These are phyloP conservation scores for Candida gorgasii DNA, from an alignment of 805 yeast genomes.

Conservation along the genomic window DNA sequence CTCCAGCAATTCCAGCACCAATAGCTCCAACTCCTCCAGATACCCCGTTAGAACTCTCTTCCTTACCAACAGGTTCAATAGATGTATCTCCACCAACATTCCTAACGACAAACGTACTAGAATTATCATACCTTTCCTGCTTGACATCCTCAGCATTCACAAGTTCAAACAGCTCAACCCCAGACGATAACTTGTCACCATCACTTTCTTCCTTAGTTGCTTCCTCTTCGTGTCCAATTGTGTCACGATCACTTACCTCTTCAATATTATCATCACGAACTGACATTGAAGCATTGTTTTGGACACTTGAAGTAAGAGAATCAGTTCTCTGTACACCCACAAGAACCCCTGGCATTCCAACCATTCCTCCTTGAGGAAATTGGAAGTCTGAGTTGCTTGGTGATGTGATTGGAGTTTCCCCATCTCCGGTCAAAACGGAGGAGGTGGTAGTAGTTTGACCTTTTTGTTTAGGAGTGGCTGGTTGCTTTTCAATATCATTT, in stretches of 20 bases:
- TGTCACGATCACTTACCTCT: conserved; percentile 44
- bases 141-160: conserved; percentile 52
- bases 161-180: conserved; percentile 55
- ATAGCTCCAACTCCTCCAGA: not conserved
- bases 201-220: conserved; percentile 29
- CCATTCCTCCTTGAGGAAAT: conserved; percentile 44
- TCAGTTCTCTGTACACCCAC: conserved; percentile 63
- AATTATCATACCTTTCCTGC: conserved; percentile 15
- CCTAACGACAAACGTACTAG: conserved; percentile 14
- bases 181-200: conserved; percentile 43
- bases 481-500: conserved; percentile 11
- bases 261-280: conserved; percentile 72
- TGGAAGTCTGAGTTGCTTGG: conserved; percentile 51
- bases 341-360: conserved; percentile 44
- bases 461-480: conserved; percentile 14
- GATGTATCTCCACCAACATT: conserved; percentile 8
- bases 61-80: not conserved
- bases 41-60: not conserved
- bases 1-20: conserved; percentile 3
- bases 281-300: conserved; percentile 87
- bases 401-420: conserved; percentile 50
- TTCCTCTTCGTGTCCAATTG: conserved; percentile 28
- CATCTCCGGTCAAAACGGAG: conserved; percentile 31
- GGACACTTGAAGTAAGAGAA: conserved; percentile 86
- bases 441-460: conserved; percentile 26